A percentile compares a stretch with the other conserved stretches of the same genome.
phyloP scores from a whole-genome alignment of 768 basidiomycete species.

The Xanthoconium purpureum region DNA sequence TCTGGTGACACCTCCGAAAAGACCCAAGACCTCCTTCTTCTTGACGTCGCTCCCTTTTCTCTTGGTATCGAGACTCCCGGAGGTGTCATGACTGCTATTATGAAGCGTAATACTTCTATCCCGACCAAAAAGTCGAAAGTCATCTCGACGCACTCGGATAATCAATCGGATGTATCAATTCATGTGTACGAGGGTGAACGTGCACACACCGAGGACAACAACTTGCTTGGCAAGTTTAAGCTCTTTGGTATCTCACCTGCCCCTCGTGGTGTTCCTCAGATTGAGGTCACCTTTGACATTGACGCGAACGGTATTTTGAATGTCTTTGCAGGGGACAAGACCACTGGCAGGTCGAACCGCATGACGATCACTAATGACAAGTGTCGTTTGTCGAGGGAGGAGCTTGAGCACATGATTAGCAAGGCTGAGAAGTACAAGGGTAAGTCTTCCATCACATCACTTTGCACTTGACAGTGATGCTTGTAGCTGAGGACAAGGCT shows the following conservation, averaged over 20 bases:
- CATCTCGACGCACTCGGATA: constrained; percentile 98
- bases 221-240: constrained; percentile 98
- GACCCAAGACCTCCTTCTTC: constrained; percentile 72
- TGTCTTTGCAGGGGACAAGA: constrained; percentile 94
- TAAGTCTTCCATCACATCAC: constrained; percentile 28
- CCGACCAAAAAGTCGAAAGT: constrained; percentile 99
- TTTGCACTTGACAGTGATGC: background rate
- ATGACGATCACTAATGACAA: constrained; percentile 92
- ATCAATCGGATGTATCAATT: constrained; percentile 99
- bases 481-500: constrained; percentile 76
- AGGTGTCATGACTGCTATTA: constrained; percentile 99
- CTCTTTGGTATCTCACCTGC: constrained; percentile 93
- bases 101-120: constrained; percentile 97
- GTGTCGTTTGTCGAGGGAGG: constrained; percentile 94
- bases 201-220: constrained; percentile 98
- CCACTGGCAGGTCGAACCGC: constrained; percentile 84
- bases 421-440: constrained; percentile 94
- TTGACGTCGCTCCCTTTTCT: constrained; percentile 95
- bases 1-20: constrained; percentile 81
- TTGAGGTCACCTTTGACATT: constrained; percentile 92
- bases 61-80: constrained; percentile 96
- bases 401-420: constrained; percentile 95
- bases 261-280: constrained; percentile 73
- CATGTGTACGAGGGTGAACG: constrained; percentile 99
- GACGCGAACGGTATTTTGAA: constrained; percentile 98